Evolutionary conservation across 306 rosid genomes (phyloP), one percentile per base, ranked within the genome.

Genomic region (Dalbergia cultrata): DNA sequence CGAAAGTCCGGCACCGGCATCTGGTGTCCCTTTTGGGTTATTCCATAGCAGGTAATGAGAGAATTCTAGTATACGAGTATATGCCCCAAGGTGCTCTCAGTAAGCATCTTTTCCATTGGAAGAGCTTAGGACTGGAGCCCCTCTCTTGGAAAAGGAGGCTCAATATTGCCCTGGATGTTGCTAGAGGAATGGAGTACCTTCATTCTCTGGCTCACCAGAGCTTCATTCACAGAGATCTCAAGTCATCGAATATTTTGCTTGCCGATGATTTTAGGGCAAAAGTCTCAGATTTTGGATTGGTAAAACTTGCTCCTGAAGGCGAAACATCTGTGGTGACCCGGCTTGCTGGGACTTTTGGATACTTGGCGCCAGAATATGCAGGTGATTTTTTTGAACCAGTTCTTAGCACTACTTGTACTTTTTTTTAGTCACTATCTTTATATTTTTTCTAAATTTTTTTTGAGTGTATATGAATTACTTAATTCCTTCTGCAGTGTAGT

Each of bases 31-130:
- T 95, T 66, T 82, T 95, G 78, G 99, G 99, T 53, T 93, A 90
- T 83, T 93, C 92, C 18, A 37, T 78, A 13, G 90, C 85, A 81
- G 99, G 98, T 58, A 89, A 83, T 35, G 99, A 95, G 88, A 89
- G 97, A 82, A 85, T 95, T 79, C 93, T 95, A 37, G 97, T 95
- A 13, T 95, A 95, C 8, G 99, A 95, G 74, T 95, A 81, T 78
- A 95, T 95, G 98, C 93, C 99, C 49, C 97, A 93, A 83, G 99
- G 99, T 74, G 99, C 99, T 85, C 97, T 95, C 5, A 95, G 99
- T 88, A 85, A 45, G 83, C 98, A 95, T 89, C 96, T 95, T 83
- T 95, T 95, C 77, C 97, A 92, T 61, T 93, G 99, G 99, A 92
- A 90, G 84, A 88, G 80, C 86, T 76, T 70, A 0, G 68, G 84